Percentiles rank a stretch among this genome's conserved stretches.
phyloP scores from a whole-genome alignment of 495 filamentous ascomycete genomes.

The Xanthoparmelia taractica region DNA sequence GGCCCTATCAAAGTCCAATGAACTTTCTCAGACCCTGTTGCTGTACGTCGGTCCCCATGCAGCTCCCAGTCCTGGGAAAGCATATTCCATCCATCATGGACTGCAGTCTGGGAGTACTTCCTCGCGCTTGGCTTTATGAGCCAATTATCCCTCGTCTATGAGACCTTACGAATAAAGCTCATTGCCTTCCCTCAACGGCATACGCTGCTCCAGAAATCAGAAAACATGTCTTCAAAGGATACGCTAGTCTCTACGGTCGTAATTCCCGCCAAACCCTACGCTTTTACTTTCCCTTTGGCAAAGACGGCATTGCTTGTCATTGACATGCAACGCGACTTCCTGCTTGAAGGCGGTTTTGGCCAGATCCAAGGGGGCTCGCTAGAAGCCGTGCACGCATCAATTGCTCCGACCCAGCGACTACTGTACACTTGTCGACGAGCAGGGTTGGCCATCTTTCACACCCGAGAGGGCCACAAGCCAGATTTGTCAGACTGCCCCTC shows the following conservation, averaged over 20 bases:
- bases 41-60: not conserved
- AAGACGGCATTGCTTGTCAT: conserved; percentile 61
- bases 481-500: conserved; percentile 45
- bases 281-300: conserved; percentile 45
- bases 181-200: not conserved
- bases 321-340: conserved; percentile 60
- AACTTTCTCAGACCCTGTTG: not conserved
- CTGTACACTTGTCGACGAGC: conserved; percentile 50
- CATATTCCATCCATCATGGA: not conserved
- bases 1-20: conserved; percentile 7
- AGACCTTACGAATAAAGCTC: not conserved
- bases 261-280: conserved; percentile 41
- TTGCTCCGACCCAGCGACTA: conserved; percentile 46
- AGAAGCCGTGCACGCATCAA: conserved; percentile 41
- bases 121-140: not conserved
- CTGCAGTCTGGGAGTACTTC: not conserved
- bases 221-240: not conserved
- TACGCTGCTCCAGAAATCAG: not conserved
- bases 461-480: conserved; percentile 48
- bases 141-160: not conserved
- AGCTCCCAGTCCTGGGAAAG: not conserved
- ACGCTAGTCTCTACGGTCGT: not conserved
- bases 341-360: conserved; percentile 24
- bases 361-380: conserved; percentile 23
- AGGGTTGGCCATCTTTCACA: conserved; percentile 58